Percentiles rank a stretch among this genome's conserved stretches.
Evolutionary conservation across 306 rosid genomes (phyloP).

Genomic region (Ormosia emarginata): DNA sequence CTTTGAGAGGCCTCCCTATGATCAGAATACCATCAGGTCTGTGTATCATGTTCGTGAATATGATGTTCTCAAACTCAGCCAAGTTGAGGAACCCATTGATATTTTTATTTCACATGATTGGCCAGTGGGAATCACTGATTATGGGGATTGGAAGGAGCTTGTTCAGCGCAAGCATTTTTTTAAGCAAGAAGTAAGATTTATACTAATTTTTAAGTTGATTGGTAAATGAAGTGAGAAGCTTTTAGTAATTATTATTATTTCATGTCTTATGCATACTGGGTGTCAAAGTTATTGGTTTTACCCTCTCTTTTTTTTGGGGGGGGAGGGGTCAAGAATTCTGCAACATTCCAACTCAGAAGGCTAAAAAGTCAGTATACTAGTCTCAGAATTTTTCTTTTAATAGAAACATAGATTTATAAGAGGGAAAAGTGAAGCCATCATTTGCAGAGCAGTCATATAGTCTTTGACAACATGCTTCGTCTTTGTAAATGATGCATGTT

Average conservation of each 20-base stretch:
- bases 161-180: constrained; percentile 52
- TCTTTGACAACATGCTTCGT: neutral
- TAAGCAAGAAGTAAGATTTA: constrained; percentile 58
- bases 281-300: neutral
- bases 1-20: constrained; percentile 91
- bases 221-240: neutral
- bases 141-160: constrained; percentile 75
- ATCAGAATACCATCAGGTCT: constrained; percentile 61
- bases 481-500: neutral
- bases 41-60: constrained; percentile 91
- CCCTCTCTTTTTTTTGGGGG: neutral
- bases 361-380: neutral
- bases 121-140: constrained; percentile 86
- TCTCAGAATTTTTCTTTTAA: neutral
- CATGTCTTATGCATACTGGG: neutral
- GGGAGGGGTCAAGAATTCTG: neutral
- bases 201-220: neutral
- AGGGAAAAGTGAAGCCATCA: neutral
- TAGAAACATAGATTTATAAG: neutral
- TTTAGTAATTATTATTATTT: neutral
- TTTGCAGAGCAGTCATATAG: neutral
- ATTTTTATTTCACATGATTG: constrained; percentile 96
- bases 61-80: constrained; percentile 74
- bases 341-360: neutral
- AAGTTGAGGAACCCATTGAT: constrained; percentile 78